Conservation (phyloP, 108 stramenopile genomes). For the Schizochytrium sp. region DNA sequence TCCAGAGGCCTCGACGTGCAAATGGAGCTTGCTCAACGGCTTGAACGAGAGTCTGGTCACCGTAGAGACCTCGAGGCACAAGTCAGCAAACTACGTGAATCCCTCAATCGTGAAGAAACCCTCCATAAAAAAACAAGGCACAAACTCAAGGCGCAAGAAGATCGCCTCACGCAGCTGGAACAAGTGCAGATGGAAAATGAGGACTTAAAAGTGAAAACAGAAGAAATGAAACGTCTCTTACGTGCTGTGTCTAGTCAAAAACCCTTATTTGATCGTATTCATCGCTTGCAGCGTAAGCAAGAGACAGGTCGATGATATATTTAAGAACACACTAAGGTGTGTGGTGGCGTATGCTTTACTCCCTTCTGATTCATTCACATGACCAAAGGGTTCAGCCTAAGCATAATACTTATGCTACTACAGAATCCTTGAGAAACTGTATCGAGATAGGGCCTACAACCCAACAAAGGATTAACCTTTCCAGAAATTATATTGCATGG, state of each 20-base stretch:
- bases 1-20: constrained; percentile 6
- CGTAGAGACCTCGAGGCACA: not conserved
- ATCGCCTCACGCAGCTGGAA: not conserved
- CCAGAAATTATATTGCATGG: no score
- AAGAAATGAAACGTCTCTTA: not conserved
- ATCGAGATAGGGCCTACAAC: no score
- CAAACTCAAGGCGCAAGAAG: constrained; percentile 10
- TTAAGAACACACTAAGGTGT: not conserved
- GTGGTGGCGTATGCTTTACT: no score
- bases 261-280: not conserved
- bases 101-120: not conserved
- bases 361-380: no score
- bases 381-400: no score
- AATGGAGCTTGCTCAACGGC: constrained; percentile 2
- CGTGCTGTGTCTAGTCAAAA: constrained; percentile 8
- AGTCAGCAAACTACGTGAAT: not conserved
- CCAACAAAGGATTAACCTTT: no score
- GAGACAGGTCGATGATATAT: not conserved
- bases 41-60: not conserved
- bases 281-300: constrained; percentile 18
- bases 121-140: not conserved
- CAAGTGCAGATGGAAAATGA: not conserved
- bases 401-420: no score
- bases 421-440: no score
- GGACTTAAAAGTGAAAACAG: not conserved